Evolutionary conservation across 1,284 basidiomycete genomes (phyloP).

Genomic region (Ganoderma lingzhi): DNA sequence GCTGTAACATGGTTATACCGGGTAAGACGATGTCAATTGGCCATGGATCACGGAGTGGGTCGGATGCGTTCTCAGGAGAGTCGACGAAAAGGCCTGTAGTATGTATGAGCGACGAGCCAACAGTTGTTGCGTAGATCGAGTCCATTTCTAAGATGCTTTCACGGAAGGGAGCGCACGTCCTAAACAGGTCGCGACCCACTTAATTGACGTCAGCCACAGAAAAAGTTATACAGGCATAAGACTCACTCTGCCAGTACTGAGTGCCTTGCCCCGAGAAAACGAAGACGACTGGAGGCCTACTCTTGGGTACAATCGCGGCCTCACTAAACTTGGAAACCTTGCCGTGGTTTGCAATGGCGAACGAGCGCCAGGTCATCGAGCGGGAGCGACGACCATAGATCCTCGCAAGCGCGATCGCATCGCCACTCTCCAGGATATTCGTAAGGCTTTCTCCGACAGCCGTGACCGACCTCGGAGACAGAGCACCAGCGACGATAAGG

Average conservation of each 20-base stretch:
- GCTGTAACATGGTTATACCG: conserved; percentile 51
- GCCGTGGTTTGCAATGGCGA: conserved; percentile 22
- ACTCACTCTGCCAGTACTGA: conserved; percentile 47
- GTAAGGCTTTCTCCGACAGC: conserved; percentile 24
- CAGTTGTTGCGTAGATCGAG: conserved; percentile 36
- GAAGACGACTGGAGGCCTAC: conserved; percentile 44
- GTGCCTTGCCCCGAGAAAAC: conserved; percentile 53
- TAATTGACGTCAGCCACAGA: not conserved
- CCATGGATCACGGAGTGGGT: conserved; percentile 42
- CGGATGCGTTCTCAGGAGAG: not conserved
- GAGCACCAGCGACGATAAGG: conserved; percentile 46
- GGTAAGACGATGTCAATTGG: conserved; percentile 46
- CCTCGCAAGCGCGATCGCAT: conserved; percentile 22
- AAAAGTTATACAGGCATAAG: not conserved
- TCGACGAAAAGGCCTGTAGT: conserved; percentile 39
- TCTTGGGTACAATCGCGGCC: conserved; percentile 38
- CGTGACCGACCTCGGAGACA: conserved; percentile 37
- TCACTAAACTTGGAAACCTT: conserved; percentile 29
- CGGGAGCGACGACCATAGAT: conserved; percentile 40
- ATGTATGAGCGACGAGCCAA: conserved; percentile 44
- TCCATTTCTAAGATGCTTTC: conserved; percentile 47
- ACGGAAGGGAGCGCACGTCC: conserved; percentile 44
- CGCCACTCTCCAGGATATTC: conserved; percentile 11
- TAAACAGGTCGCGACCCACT: conserved; percentile 52
- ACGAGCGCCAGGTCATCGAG: conserved; percentile 46